A percentile compares a stretch with the other conserved stretches of the same genome.
These are phyloP conservation scores for Aspergillus chevalieri DNA, from an alignment of 2,329 filamentous ascomycete genomes.

Conservation along the genomic window DNA sequence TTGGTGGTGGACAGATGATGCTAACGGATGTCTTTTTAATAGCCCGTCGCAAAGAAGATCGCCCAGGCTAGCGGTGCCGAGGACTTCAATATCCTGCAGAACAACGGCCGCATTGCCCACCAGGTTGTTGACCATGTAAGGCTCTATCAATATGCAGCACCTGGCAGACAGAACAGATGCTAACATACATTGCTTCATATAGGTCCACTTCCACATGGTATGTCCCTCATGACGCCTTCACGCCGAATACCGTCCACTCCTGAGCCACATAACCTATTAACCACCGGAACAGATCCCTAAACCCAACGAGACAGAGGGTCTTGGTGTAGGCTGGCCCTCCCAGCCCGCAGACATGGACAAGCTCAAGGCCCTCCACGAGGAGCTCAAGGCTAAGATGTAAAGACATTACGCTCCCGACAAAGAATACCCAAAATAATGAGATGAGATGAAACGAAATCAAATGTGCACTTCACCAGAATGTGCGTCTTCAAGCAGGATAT, in stretches of 20 bases:
- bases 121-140: constrained; percentile 87
- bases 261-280: not conserved
- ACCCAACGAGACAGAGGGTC: constrained; percentile 73
- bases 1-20: not conserved
- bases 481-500: too few relatives aligned
- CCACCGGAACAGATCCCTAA: constrained; percentile 69
- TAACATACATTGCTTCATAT: not conserved
- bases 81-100: constrained; percentile 93
- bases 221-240: constrained; percentile 13
- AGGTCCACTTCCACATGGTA: constrained; percentile 94
- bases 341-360: constrained; percentile 72
- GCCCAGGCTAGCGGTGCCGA: constrained; percentile 66
- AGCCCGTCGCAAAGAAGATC: constrained; percentile 82
- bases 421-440: not conserved
- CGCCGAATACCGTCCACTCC: not conserved
- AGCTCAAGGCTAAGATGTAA: constrained; percentile 86
- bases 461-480: too few relatives aligned
- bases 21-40: not conserved
- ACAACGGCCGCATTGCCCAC: constrained; percentile 87
- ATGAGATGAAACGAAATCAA: not conserved
- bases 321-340: constrained; percentile 74
- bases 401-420: not conserved
- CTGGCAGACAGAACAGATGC: not conserved
- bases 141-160: constrained; percentile 8
- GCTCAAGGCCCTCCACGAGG: constrained; percentile 71